A percentile compares a stretch with the other conserved stretches of the same genome.
Evolutionary conservation across 106 monocot species (phyloP).

Genomic region (Iris macrosiphon): DNA sequence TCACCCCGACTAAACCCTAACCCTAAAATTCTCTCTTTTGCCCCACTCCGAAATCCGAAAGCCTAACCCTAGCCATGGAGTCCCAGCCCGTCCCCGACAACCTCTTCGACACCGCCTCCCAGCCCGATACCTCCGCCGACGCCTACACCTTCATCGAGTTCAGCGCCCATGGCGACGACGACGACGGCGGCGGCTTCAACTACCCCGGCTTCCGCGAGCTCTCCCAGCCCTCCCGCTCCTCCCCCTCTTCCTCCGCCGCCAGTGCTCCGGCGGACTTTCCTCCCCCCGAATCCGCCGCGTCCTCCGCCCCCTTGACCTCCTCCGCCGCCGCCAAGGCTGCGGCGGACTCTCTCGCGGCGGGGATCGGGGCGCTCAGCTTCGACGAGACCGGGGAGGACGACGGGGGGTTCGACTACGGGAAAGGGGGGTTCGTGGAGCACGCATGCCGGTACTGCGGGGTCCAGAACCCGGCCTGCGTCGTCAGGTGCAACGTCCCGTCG

Average conservation of each 20-base stretch:
- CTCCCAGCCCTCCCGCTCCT: slow-evolving; percentile 51
- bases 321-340: neutral
- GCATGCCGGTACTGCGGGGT: slow-evolving; percentile 88
- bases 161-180: slow-evolving; percentile 88
- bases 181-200: slow-evolving; percentile 16
- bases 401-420: slow-evolving; percentile 37
- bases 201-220: slow-evolving; percentile 72
- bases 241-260: slow-evolving; percentile 22
- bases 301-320: slow-evolving; percentile 14
- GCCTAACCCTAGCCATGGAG: slow-evolving; percentile 30
- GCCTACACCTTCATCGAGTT: slow-evolving; percentile 95
- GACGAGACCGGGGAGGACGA: slow-evolving; percentile 73
- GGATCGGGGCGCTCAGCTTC: slow-evolving; percentile 65
- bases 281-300: slow-evolving; percentile 21
- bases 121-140: slow-evolving; percentile 76
- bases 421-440: slow-evolving; percentile 68
- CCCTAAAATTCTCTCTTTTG: slow-evolving; percentile 21
- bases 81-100: slow-evolving; percentile 41
- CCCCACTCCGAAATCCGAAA: slow-evolving; percentile 5
- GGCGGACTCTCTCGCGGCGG: slow-evolving; percentile 47
- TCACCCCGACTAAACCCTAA: too few species aligned
- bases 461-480: slow-evolving; percentile 83
- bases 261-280: slow-evolving; percentile 12
- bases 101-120: slow-evolving; percentile 94
- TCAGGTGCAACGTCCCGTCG: slow-evolving; percentile 76